Percentiles rank a stretch among this genome's conserved stretches.
phyloP scores from a whole-genome alignment of 2,329 filamentous ascomycete species.

The Stagonosporopsis cucurbitacearum region DNA sequence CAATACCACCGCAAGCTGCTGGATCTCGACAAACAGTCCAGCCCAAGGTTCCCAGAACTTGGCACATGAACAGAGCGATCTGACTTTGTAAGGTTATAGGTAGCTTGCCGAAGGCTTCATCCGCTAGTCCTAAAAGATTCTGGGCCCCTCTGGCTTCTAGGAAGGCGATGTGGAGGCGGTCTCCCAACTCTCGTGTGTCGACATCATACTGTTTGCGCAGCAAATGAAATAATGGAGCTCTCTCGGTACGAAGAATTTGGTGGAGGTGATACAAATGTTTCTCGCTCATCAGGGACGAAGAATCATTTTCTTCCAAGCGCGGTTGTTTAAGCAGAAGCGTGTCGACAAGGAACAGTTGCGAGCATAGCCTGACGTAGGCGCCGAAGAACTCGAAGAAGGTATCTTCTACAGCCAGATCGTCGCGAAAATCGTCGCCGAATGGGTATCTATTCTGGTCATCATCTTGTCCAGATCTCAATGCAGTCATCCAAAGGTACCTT shows the following conservation, averaged over 20 bases:
- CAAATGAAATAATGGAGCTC: constrained; percentile 32
- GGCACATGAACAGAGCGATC: constrained; percentile 27
- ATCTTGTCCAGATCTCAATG: constrained; percentile 15
- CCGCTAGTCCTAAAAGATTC: constrained; percentile 33
- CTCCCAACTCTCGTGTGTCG: constrained; percentile 28
- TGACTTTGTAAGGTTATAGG: constrained; percentile 20
- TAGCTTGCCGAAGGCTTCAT: constrained; percentile 31
- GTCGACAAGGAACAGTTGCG: constrained; percentile 37
- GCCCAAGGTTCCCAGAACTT: constrained; percentile 32
- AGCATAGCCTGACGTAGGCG: constrained; percentile 38
- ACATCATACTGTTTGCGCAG: constrained; percentile 37
- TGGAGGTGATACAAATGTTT: constrained; percentile 39
- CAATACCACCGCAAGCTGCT: constrained; percentile 12
- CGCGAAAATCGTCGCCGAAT: constrained; percentile 37
- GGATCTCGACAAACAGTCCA: constrained; percentile 28
- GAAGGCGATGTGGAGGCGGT: constrained; percentile 33
- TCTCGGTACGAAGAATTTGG: constrained; percentile 35
- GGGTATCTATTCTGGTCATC: constrained; percentile 33
- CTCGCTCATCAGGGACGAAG: constrained; percentile 30
- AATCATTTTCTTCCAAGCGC: constrained; percentile 24
- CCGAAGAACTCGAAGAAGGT: constrained; percentile 37
- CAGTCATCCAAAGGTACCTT: constrained; percentile 31
- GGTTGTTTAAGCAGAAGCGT: constrained; percentile 27
- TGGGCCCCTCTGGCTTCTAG: constrained; percentile 33
- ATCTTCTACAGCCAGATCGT: constrained; percentile 32